Conservation (phyloP, 2,329 filamentous ascomycete genomes). For the Phaeoacremonium minimum region DNA sequence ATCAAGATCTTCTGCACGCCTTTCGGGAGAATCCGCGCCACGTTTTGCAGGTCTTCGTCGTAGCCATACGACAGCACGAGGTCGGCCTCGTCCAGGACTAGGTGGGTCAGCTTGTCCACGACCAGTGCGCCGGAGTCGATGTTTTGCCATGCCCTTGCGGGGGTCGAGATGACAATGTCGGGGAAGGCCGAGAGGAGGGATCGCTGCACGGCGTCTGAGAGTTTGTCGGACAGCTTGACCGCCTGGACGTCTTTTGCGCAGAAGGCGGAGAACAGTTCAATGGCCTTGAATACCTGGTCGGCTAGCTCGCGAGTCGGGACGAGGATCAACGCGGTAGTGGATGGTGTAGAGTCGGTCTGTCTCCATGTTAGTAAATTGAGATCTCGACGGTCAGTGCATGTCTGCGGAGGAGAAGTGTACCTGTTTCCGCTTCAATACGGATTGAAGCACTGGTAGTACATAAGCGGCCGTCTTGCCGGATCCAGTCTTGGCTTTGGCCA, state of each 20-base stretch:
- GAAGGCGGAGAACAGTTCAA: constrained; percentile 73
- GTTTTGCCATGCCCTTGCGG: constrained; percentile 75
- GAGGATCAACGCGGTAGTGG: constrained; percentile 76
- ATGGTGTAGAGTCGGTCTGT: constrained; percentile 44
- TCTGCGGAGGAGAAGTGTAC: constrained; percentile 29
- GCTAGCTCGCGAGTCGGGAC: constrained; percentile 94
- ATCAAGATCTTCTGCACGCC: constrained; percentile 88
- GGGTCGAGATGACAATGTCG: constrained; percentile 88
- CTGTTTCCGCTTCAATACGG: constrained; percentile 74
- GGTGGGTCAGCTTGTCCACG: constrained; percentile 65
- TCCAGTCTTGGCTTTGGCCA: constrained; percentile 90
- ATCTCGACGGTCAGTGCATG: too few species aligned
- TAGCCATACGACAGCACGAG: constrained; percentile 92
- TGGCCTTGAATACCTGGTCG: constrained; percentile 78
- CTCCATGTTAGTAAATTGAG: constrained; percentile 1
- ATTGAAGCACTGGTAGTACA: constrained; percentile 80
- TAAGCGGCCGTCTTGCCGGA: constrained; percentile 98
- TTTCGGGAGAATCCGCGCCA: constrained; percentile 74
- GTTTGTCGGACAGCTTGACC: constrained; percentile 85
- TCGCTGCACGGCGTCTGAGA: constrained; percentile 83
- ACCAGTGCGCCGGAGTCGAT: constrained; percentile 69
- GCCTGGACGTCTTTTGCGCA: constrained; percentile 79
- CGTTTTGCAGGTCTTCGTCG: constrained; percentile 78
- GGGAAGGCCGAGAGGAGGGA: constrained; percentile 81
- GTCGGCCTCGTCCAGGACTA: constrained; percentile 94